Evolutionary conservation across 2,329 filamentous ascomycete species (phyloP).

Genomic region (Fusarium sp.): DNA sequence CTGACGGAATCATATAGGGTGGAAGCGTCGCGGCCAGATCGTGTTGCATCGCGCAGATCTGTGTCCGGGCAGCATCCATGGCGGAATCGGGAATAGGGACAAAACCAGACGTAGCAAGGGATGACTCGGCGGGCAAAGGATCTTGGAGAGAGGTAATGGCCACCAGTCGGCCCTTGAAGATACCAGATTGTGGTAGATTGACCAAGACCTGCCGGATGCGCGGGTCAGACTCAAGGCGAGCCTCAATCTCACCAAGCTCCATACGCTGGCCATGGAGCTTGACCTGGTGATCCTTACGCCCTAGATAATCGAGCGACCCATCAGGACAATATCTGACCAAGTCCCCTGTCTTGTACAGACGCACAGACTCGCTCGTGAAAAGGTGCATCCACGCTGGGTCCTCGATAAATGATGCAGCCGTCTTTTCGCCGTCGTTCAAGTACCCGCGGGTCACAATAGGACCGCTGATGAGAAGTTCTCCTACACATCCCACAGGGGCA

Average conservation of each 20-base stretch:
- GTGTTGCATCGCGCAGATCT: neutral
- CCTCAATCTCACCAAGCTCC: slow-evolving; percentile 54
- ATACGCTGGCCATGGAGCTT: slow-evolving; percentile 59
- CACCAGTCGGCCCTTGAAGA: slow-evolving; percentile 21
- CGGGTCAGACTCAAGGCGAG: slow-evolving; percentile 63
- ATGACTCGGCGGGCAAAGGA: neutral
- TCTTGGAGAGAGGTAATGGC: slow-evolving; percentile 21
- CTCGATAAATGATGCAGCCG: neutral
- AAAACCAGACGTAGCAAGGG: neutral
- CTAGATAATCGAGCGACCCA: slow-evolving; percentile 54
- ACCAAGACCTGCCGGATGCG: slow-evolving; percentile 60
- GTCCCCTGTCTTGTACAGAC: slow-evolving; percentile 59
- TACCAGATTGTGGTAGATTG: slow-evolving; percentile 45
- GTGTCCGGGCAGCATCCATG: neutral
- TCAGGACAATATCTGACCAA: slow-evolving; percentile 54
- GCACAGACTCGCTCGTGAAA: neutral
- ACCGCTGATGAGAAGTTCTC: slow-evolving; percentile 34
- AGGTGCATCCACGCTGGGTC: neutral
- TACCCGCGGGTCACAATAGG: slow-evolving; percentile 23
- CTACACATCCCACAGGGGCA: slow-evolving; percentile 25
- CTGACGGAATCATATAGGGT: slow-evolving; percentile 31
- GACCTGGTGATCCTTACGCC: slow-evolving; percentile 56
- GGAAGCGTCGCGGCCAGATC: slow-evolving; percentile 16
- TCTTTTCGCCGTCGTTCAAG: neutral
- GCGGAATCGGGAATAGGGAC: neutral